phyloP scores from a whole-genome alignment of 106 monocot species.

The Phalaenopsis aphrodite region DNA sequence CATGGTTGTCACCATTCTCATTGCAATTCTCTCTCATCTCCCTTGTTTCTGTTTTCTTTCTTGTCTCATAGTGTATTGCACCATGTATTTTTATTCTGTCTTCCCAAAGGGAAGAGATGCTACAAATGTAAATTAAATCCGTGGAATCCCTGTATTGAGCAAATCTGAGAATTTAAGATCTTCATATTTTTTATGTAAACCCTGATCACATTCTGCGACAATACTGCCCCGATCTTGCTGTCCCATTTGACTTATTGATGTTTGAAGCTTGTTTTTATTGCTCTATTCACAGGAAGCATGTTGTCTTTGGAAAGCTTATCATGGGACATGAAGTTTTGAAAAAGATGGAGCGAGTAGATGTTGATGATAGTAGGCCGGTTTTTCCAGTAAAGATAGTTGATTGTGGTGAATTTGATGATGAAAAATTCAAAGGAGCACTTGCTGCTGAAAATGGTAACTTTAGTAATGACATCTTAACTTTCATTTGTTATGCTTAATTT shows the following conservation, averaged over 20 bases:
- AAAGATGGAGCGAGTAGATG: constrained; percentile 73
- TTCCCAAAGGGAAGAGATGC: too few relatives aligned
- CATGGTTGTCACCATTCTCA: too few relatives aligned
- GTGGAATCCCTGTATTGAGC: too few relatives aligned
- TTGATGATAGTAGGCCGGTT: constrained; percentile 50
- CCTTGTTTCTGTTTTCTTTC: too few relatives aligned
- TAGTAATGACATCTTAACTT: too few relatives aligned
- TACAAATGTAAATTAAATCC: too few relatives aligned
- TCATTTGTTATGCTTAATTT: not conserved
- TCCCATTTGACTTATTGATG: not conserved
- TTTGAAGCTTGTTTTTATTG: not conserved
- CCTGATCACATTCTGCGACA: too few relatives aligned
- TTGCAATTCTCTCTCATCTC: too few relatives aligned
- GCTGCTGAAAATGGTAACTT: constrained; percentile 31
- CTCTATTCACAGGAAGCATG: constrained; percentile 67
- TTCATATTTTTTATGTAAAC: too few relatives aligned
- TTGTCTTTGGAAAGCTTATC: constrained; percentile 96
- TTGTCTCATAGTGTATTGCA: too few relatives aligned
- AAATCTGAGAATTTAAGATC: too few relatives aligned
- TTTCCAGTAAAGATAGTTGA: constrained; percentile 72
- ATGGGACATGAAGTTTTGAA: constrained; percentile 62
- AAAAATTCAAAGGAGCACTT: constrained; percentile 3
- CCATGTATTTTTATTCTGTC: too few relatives aligned
- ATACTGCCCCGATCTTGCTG: not conserved
- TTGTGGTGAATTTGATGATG: constrained; percentile 68